phyloP scores from a whole-genome alignment of 345 rosid species.

The Syzygium grande region DNA sequence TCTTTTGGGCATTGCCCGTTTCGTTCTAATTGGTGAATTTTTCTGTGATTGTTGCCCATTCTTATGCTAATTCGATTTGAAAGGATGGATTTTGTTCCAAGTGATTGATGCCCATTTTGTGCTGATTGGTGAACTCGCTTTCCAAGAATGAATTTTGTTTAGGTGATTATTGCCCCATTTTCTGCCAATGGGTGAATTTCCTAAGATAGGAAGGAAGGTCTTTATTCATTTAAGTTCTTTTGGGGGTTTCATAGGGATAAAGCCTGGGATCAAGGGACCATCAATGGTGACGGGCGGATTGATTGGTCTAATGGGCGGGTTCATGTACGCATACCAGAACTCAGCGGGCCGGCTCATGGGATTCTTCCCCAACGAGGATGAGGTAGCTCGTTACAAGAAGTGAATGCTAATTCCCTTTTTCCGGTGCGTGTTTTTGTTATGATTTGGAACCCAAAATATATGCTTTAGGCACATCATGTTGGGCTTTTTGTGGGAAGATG shows the following conservation, averaged over 20 bases:
- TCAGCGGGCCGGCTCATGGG: conserved; percentile 96
- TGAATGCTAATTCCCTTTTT: conserved; percentile 15
- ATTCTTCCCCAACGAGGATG: conserved; percentile 82
- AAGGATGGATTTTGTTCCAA: background rate
- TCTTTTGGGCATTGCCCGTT: background rate
- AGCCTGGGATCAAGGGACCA: conserved; percentile 84
- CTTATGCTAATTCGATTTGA: background rate
- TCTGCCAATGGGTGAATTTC: background rate
- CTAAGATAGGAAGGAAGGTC: background rate
- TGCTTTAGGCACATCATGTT: background rate
- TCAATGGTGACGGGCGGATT: conserved; percentile 98
- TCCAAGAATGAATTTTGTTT: background rate
- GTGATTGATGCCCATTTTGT: background rate
- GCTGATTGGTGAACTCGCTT: background rate
- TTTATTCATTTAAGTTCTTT: background rate
- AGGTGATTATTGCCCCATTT: background rate
- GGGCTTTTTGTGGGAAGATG: background rate
- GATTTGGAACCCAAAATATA: background rate
- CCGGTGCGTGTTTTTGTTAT: background rate
- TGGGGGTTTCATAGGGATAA: conserved; percentile 42
- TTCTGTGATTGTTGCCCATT: background rate
- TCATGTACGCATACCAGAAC: conserved; percentile 99
- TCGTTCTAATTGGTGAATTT: background rate
- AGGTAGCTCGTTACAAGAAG: conserved; percentile 66
- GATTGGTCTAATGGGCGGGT: conserved; percentile 96